Evolutionary conservation across 495 filamentous ascomycete species (phyloP), one percentile per base, ranked within the genome.

Genomic region (Trichoderma gamsii): DNA sequence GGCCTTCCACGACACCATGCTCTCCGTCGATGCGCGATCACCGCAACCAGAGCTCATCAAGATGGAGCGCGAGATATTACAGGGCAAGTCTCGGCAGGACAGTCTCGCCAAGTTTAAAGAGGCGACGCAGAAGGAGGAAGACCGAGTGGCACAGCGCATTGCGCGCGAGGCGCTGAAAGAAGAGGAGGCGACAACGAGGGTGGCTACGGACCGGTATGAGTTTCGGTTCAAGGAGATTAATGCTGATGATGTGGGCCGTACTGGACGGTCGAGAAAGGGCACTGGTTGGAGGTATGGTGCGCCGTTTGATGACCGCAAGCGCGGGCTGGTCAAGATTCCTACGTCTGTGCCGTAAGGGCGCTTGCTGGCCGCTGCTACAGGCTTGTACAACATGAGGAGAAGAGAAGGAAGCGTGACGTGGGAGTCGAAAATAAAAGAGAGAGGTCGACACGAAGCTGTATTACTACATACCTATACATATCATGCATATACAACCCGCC

Each of bases 11-110:
- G 73, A 79, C 4, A 77, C 72, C 18, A 85, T 98, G 51, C 87
- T 95, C 56, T 89, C 96, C 7, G 88, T 92, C 8, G 96, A 99
- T 71, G 80, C 87, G 63, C 89, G 92, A 73, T 91, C 98, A 63
- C 93, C 93, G 8, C 92, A 97, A 75, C 92, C 94, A 2, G 90
- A 97, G 72, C 81, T 98, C 52, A 81, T 97, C 23, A 74, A 82
- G 41, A 76, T 87, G 66, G 88, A 91, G 70, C 80, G 76, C 67
- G 84, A 86, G 66, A 69, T 77, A 63, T 29, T 76, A 4, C 72
- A 76, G 46, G 79, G 78, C 8, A 72, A 73, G 4, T 70, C 71
- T n/a, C 52, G 44, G 66, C 43, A 76, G 4, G 77, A 85, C 44
- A 72, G 77, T 2, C 68, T 76, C 4, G 70, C 76, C 35, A 76